Base-by-base conservation (phyloP, 1,139 yeast genomes). In the Blastobotrys aristatus region DNA sequence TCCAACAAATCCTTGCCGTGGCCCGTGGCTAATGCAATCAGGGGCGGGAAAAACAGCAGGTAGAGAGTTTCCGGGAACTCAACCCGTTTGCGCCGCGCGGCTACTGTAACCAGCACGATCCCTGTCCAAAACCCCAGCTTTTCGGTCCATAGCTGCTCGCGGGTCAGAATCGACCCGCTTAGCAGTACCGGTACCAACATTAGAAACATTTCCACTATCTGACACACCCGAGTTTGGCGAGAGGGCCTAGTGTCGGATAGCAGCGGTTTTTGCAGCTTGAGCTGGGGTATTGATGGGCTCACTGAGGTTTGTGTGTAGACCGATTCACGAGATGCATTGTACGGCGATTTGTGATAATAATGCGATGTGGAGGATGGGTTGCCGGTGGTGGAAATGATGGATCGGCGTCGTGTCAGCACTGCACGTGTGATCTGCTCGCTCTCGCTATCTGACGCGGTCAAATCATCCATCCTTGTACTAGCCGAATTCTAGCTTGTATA, bases 51-150 rank as follows among this genome's bases (percentile, higher is more conserved):
- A 6, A 32, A 29, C 35, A 43, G 34, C 14, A 36, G n/a, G 22
- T 53, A 44, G 24, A 45, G 20, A 6, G 44, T 30, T 16, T 45
- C 43, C 2, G 48, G 48, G 17, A 42, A 42, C 20, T 17, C 29
- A 3, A 20, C 24, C 20, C 20, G 20, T 14, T 27, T 32, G n/a
- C 17, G 13, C 6, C 13, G 10, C 10, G 27, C 11, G 18, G 6
- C 4, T 16, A 26, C 5, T 8, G 22, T 39, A 2, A 20, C 14
- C 11, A 39, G 2, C 2, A 14, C 33, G 14, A 27, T 16, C 14
- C 4, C 27, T 1, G 4, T 13, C 45, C 45, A 42, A 16, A 18
- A 3, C 18, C 7, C 22, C n/a, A 42, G 14, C 8, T 26, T 17
- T 17, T 2, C 4, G n/a, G n/a, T 24, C 24, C 4, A 17, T 13